Conservation (phyloP, 192 early-diverging fungal genomes). For the Linnemannia exigua region DNA sequence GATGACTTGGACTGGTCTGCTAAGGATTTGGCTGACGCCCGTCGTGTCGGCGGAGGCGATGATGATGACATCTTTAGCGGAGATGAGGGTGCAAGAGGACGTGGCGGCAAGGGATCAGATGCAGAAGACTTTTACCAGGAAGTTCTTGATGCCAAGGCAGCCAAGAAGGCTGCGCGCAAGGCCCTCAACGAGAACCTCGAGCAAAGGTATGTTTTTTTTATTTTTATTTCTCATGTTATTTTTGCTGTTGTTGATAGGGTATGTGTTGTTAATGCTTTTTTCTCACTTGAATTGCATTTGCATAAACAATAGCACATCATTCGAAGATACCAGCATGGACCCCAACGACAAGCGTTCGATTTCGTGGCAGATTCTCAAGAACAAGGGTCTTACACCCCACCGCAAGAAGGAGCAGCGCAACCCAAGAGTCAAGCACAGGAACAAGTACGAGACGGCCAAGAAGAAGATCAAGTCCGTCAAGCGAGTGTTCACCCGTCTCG, state of each 20-base stretch:
- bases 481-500: slow-evolving; percentile 77
- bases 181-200: slow-evolving; percentile 59
- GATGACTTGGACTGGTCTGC: slow-evolving; percentile 74
- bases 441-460: slow-evolving; percentile 89
- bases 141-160: slow-evolving; percentile 61
- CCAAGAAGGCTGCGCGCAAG: slow-evolving; percentile 65
- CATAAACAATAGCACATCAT: slow-evolving; percentile 37
- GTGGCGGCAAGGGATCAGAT: slow-evolving; percentile 32
- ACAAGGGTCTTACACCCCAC: slow-evolving; percentile 94
- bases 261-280: not conserved
- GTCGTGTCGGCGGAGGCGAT: slow-evolving; percentile 51
- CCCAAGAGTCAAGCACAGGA: slow-evolving; percentile 92
- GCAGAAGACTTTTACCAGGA: slow-evolving; percentile 69
- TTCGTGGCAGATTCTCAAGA: slow-evolving; percentile 93
- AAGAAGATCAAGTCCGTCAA: slow-evolving; percentile 91
- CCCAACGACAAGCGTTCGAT: slow-evolving; percentile 82
- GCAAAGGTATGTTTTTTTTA: slow-evolving; percentile 36
- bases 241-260: not conserved
- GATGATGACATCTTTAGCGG: slow-evolving; percentile 61
- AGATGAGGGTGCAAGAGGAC: slow-evolving; percentile 21
- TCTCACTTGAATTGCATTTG: not conserved
- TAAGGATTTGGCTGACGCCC: slow-evolving; percentile 65
- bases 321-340: slow-evolving; percentile 56
- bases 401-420: slow-evolving; percentile 96
- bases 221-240: not conserved